Base-by-base conservation (phyloP, 2,329 filamentous ascomycete genomes). In the Pyrenochaeta sp. region DNA sequence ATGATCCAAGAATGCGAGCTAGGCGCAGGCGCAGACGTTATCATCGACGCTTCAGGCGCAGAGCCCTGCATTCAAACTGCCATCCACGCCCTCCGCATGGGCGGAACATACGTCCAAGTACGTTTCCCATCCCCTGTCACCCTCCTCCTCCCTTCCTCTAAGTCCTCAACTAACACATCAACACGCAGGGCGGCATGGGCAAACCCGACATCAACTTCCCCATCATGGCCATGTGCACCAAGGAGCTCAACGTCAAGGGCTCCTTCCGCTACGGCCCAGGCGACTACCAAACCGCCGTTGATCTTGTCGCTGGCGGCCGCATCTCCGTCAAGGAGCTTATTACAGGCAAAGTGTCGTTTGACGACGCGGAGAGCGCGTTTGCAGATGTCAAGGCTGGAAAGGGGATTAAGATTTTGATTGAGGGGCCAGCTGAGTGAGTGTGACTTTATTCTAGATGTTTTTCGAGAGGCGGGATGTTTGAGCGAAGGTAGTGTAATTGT, bases 211-310 rank as follows among this genome's bases (percentile, higher is more conserved):
- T 96, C 70, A 88, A 74, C 7, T 96, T 96, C 77, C 93, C 93
- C 37, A 96, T 97, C 69, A 89, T 93, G 82, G 87, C 89, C 4
- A 79, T 95, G 66, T 95, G 91, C 71, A 81, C 86, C 36, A 96
- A 96, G 77, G 93, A 97, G 77, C 79, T 96, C 37, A 95, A 86
- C 8, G 81, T 89, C 32, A 89, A 87, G 67, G 93, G 93, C 15
- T 92, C 87, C 51, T 97, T 97, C 80, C 84, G 93, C 26, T 97
- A 97, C 72, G 87, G 87, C 3, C 82, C 84, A 41, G 92, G 92
- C 14, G 93, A 96, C 72, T 97, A 96, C 73, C 82, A 86, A 67
- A 82, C 92, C 6, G 90, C 90, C 4, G 80, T 96, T 31, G 84
- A 90, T 53, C 79, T 97, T 49, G 84, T 96, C 1, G 80, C 81